Conservation (phyloP, 495 filamentous ascomycete species). For the Aspergillus egyptiacus region DNA sequence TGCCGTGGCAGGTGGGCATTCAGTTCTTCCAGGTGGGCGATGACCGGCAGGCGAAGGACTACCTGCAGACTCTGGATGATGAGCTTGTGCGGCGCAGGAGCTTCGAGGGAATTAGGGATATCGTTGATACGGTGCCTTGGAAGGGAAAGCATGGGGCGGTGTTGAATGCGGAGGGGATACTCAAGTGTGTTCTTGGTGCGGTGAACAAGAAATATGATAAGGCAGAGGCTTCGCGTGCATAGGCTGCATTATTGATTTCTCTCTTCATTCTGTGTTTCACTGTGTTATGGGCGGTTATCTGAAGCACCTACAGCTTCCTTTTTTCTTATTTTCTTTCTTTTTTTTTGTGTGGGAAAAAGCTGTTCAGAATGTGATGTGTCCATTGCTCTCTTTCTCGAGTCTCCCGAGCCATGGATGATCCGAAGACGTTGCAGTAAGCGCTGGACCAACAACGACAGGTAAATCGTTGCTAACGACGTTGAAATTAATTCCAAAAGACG, state of each 20-base stretch:
- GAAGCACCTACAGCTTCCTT: too few relatives aligned
- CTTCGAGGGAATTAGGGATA: constrained; percentile 63
- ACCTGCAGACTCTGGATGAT: constrained; percentile 75
- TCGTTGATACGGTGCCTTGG: constrained; percentile 90
- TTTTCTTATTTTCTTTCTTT: too few relatives aligned
- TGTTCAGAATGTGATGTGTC: too few relatives aligned
- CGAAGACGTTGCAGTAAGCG: constrained; percentile 11
- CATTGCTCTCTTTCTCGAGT: too few relatives aligned
- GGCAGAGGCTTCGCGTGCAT: constrained; percentile 16
- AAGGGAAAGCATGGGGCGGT: constrained; percentile 35
- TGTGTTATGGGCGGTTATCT: not conserved
- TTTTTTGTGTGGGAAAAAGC: too few relatives aligned
- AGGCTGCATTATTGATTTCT: constrained; percentile 9
- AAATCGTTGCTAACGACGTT: too few relatives aligned
- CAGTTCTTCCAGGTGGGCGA: constrained; percentile 96
- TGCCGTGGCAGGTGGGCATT: constrained; percentile 83
- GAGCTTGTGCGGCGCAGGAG: constrained; percentile 48
- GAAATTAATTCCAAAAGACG: too few relatives aligned
- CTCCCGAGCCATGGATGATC: too few relatives aligned
- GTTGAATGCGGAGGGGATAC: constrained; percentile 60
- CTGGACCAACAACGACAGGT: not conserved
- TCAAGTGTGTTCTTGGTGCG: constrained; percentile 78
- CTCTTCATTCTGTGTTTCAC: not conserved
- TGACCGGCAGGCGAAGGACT: constrained; percentile 56
- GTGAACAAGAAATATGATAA: constrained; percentile 29